Percentiles rank a stretch among this genome's conserved stretches.
Evolutionary conservation across 345 rosid species (phyloP).

Genomic region (Acer negundo): DNA sequence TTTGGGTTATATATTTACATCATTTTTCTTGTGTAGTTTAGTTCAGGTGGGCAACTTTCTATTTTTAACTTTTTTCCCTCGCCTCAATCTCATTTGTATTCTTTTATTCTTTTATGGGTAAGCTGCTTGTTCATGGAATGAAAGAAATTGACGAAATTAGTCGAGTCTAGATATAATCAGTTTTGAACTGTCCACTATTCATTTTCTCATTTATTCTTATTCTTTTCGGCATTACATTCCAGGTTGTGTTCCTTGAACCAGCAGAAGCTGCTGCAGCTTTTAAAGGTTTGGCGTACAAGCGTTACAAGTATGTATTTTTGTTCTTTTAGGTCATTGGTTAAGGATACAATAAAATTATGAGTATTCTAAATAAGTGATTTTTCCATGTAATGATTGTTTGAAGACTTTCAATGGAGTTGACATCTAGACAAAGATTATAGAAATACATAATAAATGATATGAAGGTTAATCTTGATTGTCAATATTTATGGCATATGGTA

Average conservation of each 20-base stretch:
- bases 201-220: conserved; percentile 1
- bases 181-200: background rate
- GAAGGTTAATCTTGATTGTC: background rate
- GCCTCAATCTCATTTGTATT: background rate
- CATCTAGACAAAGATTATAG: background rate
- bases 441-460: background rate
- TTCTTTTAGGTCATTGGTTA: background rate
- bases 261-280: conserved; percentile 89
- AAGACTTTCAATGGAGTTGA: background rate
- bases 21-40: background rate
- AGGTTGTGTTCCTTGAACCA: conserved; percentile 93
- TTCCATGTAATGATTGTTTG: background rate
- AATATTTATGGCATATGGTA: background rate
- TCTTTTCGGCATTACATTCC: conserved; percentile 25
- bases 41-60: background rate
- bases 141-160: background rate
- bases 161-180: background rate
- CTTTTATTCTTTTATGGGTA: background rate
- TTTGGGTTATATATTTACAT: background rate
- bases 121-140: background rate
- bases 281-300: conserved; percentile 84
- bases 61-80: background rate
- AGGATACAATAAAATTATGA: background rate
- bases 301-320: conserved; percentile 69
- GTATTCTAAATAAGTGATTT: background rate